These are phyloP conservation scores for Dryadomyces quercus-mongolicae DNA, from an alignment of 2,329 filamentous ascomycete genomes.

Conservation along the genomic window DNA sequence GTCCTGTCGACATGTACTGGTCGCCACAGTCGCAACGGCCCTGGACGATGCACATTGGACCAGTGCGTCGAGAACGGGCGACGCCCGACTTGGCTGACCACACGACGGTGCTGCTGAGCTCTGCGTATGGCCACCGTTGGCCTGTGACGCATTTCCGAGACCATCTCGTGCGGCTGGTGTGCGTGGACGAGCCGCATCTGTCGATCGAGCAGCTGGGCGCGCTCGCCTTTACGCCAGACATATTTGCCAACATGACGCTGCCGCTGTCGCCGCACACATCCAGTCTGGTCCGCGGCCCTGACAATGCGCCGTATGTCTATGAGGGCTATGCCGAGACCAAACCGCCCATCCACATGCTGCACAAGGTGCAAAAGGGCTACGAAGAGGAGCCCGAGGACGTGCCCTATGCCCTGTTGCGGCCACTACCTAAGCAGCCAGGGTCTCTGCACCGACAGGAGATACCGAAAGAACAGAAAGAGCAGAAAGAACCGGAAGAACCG, in stretches of 20 bases:
- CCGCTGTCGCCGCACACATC: slow-evolving; percentile 2
- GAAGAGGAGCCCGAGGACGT: slow-evolving; percentile 27
- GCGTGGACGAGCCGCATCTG: slow-evolving; percentile 14
- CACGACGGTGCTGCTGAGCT: slow-evolving; percentile 29
- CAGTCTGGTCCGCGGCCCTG: slow-evolving; percentile 28
- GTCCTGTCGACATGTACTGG: slow-evolving; percentile 27
- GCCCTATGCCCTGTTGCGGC: slow-evolving; percentile 35
- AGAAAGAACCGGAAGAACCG: too few relatives aligned
- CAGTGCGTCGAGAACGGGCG: not conserved
- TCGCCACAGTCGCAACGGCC: slow-evolving; percentile 16
- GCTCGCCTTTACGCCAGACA: slow-evolving; percentile 2
- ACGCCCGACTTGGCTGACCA: slow-evolving; percentile 23
- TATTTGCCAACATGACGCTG: slow-evolving; percentile 10
- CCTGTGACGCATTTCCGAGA: slow-evolving; percentile 22
- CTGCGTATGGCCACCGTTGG: slow-evolving; percentile 38
- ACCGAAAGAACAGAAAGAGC: slow-evolving; percentile 9
- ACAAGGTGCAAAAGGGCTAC: slow-evolving; percentile 23
- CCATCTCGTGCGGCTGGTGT: slow-evolving; percentile 31
- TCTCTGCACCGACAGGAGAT: slow-evolving; percentile 35
- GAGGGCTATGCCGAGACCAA: slow-evolving; percentile 28
- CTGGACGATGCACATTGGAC: slow-evolving; percentile 24
- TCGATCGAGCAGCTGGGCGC: slow-evolving; percentile 19
- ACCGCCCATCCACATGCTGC: slow-evolving; percentile 28
- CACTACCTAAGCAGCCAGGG: slow-evolving; percentile 43
- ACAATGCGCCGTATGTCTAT: slow-evolving; percentile 27